Evolutionary conservation across 2,329 filamentous ascomycete species (phyloP).

Genomic region (Lachnellula occidentalis): DNA sequence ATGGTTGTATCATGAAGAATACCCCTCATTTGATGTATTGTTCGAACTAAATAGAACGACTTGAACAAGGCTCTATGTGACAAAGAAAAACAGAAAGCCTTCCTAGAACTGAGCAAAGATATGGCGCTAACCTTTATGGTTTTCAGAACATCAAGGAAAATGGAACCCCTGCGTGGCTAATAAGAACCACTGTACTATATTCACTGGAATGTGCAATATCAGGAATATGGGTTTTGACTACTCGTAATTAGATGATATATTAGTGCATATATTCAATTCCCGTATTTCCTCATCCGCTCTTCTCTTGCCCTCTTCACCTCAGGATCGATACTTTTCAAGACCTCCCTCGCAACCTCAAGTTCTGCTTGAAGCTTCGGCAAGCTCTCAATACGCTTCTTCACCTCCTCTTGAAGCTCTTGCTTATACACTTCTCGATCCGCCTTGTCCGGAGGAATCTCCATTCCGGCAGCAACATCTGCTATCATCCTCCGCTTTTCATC

Average conservation of each 20-base stretch:
- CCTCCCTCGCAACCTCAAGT: constrained; percentile 2
- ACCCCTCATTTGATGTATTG: no score
- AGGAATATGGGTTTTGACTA: background rate
- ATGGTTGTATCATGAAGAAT: no score
- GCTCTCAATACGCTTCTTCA: background rate
- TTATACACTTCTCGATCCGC: background rate
- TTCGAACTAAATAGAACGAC: background rate
- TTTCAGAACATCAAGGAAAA: no score
- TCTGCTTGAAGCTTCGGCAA: background rate
- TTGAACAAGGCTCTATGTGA: background rate
- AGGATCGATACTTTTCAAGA: background rate
- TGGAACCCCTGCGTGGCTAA: no score
- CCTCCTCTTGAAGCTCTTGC: constrained; percentile 1
- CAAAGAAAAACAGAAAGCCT: no score
- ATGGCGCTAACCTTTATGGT: no score
- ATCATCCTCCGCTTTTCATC: background rate
- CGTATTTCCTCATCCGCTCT: constrained; percentile 4
- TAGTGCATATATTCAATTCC: background rate
- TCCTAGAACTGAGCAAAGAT: background rate
- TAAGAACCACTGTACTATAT: no score
- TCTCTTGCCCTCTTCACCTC: background rate
- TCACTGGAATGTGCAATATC: no score
- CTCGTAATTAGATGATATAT: background rate
- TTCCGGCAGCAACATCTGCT: background rate
- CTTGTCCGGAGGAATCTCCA: background rate